phyloP scores from a whole-genome alignment of 139 green algal species.

The Chlorokybus atmophyticus region DNA sequence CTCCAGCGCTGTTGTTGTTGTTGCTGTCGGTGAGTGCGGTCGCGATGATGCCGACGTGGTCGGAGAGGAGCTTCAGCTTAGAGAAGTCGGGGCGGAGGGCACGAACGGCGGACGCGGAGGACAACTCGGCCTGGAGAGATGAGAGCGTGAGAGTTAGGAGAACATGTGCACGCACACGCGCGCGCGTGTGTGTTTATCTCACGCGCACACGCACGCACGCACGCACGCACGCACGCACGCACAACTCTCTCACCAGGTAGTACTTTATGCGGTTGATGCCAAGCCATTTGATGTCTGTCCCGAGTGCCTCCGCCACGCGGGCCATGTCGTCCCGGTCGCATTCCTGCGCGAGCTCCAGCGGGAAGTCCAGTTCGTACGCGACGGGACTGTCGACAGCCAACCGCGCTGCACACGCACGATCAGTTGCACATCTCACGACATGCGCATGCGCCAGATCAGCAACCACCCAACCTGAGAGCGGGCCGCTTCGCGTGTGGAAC shows the following conservation, averaged over 20 bases:
- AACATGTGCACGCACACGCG: no score
- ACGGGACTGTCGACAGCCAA: neutral
- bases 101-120: slow-evolving; percentile 1
- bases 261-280: no score
- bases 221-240: no score
- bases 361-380: slow-evolving; percentile 11
- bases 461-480: no score
- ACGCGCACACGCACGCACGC: no score
- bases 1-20: neutral
- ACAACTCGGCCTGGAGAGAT: slow-evolving; percentile 12
- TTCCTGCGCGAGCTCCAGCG: neutral
- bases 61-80: slow-evolving; percentile 3
- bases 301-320: slow-evolving; percentile 7
- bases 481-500: no score
- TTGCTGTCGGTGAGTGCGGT: neutral
- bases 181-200: no score
- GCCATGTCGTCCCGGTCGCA: neutral
- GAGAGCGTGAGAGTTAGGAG: no score
- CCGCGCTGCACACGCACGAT: neutral
- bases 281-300: neutral
- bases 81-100: slow-evolving; percentile 10
- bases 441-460: no score
- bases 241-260: no score
- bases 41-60: slow-evolving; percentile 5
- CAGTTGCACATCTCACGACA: no score